These are phyloP conservation scores for Plantago rigida DNA, from an alignment of 305 asterid species.

Conservation along the genomic window DNA sequence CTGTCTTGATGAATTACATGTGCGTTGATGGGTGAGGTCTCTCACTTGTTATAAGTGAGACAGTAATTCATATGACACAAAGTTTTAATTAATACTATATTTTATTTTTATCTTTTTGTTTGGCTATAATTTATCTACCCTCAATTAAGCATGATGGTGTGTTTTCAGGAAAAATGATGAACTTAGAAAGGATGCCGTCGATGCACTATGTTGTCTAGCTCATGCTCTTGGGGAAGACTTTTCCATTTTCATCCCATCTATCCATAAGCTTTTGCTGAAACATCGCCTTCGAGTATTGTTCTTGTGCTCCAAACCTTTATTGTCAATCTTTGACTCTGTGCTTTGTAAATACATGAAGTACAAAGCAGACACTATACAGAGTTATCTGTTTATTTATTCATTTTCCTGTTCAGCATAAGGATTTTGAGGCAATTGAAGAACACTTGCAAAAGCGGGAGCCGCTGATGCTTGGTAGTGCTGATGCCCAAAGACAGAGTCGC, in stretches of 20 bases:
- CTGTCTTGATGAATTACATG: too few relatives aligned
- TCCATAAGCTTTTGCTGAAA: conserved; percentile 75
- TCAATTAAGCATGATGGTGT: conserved; percentile 18
- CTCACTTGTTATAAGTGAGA: too few relatives aligned
- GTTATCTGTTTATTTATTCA: conserved; percentile 6
- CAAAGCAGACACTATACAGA: background rate
- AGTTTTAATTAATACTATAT: background rate
- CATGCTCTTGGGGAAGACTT: conserved; percentile 96
- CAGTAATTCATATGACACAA: too few relatives aligned
- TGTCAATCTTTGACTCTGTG: background rate
- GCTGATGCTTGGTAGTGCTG: conserved; percentile 52
- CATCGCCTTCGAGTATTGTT: conserved; percentile 65
- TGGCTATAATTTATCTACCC: conserved; percentile 14
- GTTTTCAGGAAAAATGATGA: conserved; percentile 75
- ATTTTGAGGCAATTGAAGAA: conserved; percentile 79
- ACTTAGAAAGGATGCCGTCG: conserved; percentile 83
- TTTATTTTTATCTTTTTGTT: background rate
- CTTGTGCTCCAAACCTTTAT: conserved; percentile 11
- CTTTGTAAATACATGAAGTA: background rate
- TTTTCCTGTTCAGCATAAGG: conserved; percentile 62
- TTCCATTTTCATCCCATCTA: conserved; percentile 80
- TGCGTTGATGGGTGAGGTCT: too few relatives aligned
- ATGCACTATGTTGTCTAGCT: conserved; percentile 92
- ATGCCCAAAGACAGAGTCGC: conserved; percentile 55
- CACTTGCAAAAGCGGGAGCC: conserved; percentile 67